Evolutionary conservation across 441 rosid genomes (phyloP).

Genomic region (Erodium texanum): DNA sequence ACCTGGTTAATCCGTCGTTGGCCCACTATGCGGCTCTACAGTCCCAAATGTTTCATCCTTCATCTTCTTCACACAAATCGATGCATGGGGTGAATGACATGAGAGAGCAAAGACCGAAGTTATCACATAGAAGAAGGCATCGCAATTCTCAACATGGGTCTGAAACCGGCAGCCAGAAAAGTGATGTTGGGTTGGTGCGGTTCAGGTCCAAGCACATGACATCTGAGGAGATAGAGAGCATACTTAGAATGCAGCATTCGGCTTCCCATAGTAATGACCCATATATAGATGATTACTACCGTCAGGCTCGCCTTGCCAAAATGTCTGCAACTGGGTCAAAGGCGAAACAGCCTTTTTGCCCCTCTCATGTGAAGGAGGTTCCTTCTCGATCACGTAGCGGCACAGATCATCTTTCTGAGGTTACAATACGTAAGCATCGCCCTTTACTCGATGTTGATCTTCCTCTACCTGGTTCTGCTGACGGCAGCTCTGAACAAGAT

Average conservation of each 20-base stretch:
- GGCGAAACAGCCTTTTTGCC: background rate
- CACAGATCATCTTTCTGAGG: background rate
- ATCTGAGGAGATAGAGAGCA: background rate
- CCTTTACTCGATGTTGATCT: constrained; percentile 3
- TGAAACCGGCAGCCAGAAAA: constrained; percentile 1
- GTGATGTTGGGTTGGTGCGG: background rate
- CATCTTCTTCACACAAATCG: constrained; percentile 24
- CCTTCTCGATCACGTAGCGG: background rate
- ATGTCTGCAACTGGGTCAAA: background rate
- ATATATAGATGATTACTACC: background rate
- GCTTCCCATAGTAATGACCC: background rate
- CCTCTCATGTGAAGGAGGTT: background rate
- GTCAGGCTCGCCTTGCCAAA: background rate
- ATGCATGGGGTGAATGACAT: no score
- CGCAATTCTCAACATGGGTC: background rate
- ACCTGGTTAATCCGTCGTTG: constrained; percentile 31
- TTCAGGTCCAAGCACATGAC: constrained; percentile 7
- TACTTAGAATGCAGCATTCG: background rate
- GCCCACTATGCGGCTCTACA: constrained; percentile 55
- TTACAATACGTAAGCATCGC: background rate
- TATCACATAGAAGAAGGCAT: background rate
- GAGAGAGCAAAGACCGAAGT: constrained; percentile 9
- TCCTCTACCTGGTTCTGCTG: background rate
- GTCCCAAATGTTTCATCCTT: constrained; percentile 58
- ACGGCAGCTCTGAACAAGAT: constrained; percentile 2